Evolutionary conservation across 208 protist genomes (phyloP).

Genomic region (Sergeia podlipaevii): DNA sequence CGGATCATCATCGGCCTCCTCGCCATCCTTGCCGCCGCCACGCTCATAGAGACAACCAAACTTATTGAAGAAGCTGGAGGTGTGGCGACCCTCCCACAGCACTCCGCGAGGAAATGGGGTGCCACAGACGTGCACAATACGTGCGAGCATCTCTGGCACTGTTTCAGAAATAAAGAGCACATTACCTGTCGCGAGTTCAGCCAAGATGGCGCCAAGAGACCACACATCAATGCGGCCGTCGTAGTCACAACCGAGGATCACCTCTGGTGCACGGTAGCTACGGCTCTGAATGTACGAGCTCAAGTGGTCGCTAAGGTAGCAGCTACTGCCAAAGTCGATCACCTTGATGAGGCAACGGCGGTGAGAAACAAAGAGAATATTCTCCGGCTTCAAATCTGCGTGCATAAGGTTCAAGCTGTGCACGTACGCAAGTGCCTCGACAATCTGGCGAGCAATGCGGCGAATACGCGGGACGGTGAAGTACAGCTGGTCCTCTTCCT

Average conservation of each 20-base stretch:
- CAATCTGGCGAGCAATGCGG: constrained; percentile 81
- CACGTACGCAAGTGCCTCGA: constrained; percentile 87
- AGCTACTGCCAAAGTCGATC: constrained; percentile 96
- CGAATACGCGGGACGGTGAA: constrained; percentile 92
- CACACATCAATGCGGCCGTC: constrained; percentile 95
- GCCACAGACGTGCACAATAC: constrained; percentile 90
- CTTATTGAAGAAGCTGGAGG: constrained; percentile 87
- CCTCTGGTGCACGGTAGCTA: constrained; percentile 93
- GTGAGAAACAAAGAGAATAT: constrained; percentile 95
- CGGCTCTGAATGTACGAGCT: constrained; percentile 94
- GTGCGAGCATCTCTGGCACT: constrained; percentile 92
- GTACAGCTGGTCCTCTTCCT: constrained; percentile 88
- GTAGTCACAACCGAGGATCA: constrained; percentile 93
- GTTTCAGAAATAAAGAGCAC: constrained; percentile 95
- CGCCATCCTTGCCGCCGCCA: constrained; percentile 31
- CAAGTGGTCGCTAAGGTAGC: constrained; percentile 94
- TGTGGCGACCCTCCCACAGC: constrained; percentile 88
- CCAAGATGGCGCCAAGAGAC: constrained; percentile 94
- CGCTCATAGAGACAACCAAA: constrained; percentile 87
- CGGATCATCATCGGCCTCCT: constrained; percentile 29
- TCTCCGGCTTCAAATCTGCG: constrained; percentile 96
- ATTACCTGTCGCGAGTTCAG: constrained; percentile 91
- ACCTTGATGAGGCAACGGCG: constrained; percentile 93
- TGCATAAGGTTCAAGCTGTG: constrained; percentile 95
- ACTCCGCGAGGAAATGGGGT: constrained; percentile 76